Base-by-base conservation (phyloP, 495 filamentous ascomycete genomes). In the Penicillium odoratum region DNA sequence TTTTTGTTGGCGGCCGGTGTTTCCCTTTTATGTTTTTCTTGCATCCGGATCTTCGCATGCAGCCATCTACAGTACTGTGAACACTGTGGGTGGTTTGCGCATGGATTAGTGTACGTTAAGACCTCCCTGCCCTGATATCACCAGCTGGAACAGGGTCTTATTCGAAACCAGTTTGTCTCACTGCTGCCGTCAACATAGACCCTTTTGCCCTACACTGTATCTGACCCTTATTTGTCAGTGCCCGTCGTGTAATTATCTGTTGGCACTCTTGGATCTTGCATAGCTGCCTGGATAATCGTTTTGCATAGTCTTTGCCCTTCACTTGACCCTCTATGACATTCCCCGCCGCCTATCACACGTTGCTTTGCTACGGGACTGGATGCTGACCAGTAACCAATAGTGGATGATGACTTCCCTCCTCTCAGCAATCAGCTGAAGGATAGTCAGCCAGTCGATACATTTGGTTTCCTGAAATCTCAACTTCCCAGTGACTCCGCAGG, bases 71-170 rank as follows among this genome's bases (percentile, higher is more conserved):
- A 72, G 64, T 70, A 67, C 68, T 66, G 72, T 74, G 68, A 70
- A 81, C 81, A 84, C 83, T 60, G 51, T 62, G 57, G 81, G 84
- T 83, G 82, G 83, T 82, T 75, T 80, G 80, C 75, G 80, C 81
- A 74, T 78, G 81, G 77, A 78, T 76, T 82, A 79, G 87, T 92
- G 89, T 92, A 92, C 85, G 88, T 91, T 91, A 91, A 69, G 64
- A 77, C 72, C 74, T 80, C 76, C 79, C 78, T 81, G 72, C 70
- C 78, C 78, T 79, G 73, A 73, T 74, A 76, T 71, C 65, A 67
- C 68, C 67, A 69, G 67, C 56, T 65, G 65, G 69, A 78, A 72
- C 74, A 74, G 77, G 77, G 71, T 67, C 67, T 71, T 78, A 80
- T 74, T 67, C 74, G 76, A 81, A 78, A 78, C 61, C 69, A 79